These are phyloP conservation scores for Arachis monticola DNA, from an alignment of 331 rosid species.

Conservation along the genomic window DNA sequence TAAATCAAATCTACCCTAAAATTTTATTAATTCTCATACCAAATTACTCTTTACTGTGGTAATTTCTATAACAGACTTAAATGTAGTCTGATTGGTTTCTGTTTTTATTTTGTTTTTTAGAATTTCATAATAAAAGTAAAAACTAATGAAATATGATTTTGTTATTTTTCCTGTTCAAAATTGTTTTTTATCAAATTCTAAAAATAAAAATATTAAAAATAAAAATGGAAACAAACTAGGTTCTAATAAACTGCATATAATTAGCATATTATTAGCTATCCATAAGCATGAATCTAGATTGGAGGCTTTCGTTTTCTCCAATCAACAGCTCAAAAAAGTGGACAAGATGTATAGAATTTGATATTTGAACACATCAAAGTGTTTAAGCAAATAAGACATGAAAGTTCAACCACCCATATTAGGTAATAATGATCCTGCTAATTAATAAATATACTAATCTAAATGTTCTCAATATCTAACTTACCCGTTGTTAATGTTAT, in stretches of 20 bases:
- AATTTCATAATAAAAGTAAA: too few relatives aligned
- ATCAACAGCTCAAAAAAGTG: background rate
- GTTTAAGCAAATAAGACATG: constrained; percentile 15
- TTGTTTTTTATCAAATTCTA: too few relatives aligned
- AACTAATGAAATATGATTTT: too few relatives aligned
- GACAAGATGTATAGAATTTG: constrained; percentile 1
- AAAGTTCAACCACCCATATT: constrained; percentile 21
- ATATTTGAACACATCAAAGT: constrained; percentile 25
- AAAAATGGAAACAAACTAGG: too few relatives aligned
- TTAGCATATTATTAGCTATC: background rate
- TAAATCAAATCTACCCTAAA: too few relatives aligned
- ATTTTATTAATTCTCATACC: too few relatives aligned
- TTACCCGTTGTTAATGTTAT: background rate
- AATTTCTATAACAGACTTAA: too few relatives aligned
- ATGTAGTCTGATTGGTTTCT: too few relatives aligned
- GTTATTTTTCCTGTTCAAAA: too few relatives aligned
- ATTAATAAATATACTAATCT: constrained; percentile 5
- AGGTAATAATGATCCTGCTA: constrained; percentile 29
- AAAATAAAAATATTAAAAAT: too few relatives aligned
- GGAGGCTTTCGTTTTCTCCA: constrained; percentile 24
- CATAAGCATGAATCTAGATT: background rate
- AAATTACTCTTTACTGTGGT: too few relatives aligned
- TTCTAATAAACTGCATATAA: background rate
- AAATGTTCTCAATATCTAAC: constrained; percentile 7
- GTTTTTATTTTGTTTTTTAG: too few relatives aligned